These are phyloP conservation scores for Penicillium silybi DNA, from an alignment of 495 filamentous ascomycete genomes.

Conservation along the genomic window DNA sequence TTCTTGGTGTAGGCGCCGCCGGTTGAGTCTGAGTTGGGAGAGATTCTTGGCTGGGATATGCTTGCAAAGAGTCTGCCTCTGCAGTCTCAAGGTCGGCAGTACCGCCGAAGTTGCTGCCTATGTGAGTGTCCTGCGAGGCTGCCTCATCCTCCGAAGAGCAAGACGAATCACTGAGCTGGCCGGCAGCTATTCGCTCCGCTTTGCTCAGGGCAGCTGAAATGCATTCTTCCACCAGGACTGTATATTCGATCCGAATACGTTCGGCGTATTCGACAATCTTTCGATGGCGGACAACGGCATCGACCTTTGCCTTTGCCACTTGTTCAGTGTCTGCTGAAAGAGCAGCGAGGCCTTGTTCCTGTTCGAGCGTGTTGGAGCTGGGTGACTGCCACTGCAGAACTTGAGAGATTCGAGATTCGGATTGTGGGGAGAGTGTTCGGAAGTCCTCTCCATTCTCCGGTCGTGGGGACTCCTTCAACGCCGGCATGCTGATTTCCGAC, in stretches of 20 bases:
- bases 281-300: constrained; percentile 85
- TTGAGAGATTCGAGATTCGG: constrained; percentile 86
- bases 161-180: constrained; percentile 76
- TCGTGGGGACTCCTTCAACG: constrained; percentile 72
- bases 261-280: constrained; percentile 95
- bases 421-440: constrained; percentile 90
- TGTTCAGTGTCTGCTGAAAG: constrained; percentile 84
- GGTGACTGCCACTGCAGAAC: constrained; percentile 95
- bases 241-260: constrained; percentile 89
- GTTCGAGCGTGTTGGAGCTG: constrained; percentile 82
- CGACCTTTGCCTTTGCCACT: constrained; percentile 80
- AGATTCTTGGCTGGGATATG: constrained; percentile 3
- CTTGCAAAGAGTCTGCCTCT: neutral
- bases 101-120: neutral
- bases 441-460: constrained; percentile 65
- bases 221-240: constrained; percentile 86
- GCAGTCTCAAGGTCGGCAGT: neutral
- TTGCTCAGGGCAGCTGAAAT: constrained; percentile 89
- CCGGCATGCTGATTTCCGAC: constrained; percentile 87
- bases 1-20: constrained; percentile 19
- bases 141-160: constrained; percentile 49
- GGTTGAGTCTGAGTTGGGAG: constrained; percentile 14
- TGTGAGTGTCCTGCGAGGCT: constrained; percentile 24
- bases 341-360: constrained; percentile 86
- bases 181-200: constrained; percentile 80